A percentile compares a stretch with the other conserved stretches of the same genome.
phyloP scores from a whole-genome alignment of 2,329 filamentous ascomycete genomes.

The Penicillium polonicum region DNA sequence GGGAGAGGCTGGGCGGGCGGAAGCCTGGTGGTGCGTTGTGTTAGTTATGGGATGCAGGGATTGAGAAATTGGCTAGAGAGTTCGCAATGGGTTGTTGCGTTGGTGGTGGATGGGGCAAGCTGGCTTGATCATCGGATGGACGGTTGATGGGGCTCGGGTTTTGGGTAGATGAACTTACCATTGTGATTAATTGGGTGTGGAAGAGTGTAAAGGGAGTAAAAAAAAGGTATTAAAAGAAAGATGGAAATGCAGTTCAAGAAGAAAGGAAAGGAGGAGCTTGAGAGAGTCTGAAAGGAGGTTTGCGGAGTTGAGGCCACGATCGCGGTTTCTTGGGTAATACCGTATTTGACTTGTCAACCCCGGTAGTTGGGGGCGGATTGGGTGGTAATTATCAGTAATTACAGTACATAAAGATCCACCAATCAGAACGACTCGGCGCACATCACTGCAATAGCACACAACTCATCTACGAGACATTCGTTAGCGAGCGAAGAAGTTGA shows the following conservation, averaged over 20 bases:
- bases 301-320: constrained; percentile 32
- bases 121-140: constrained; percentile 5
- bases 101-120: constrained; percentile 2
- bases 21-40: constrained; percentile 29
- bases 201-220: constrained; percentile 5
- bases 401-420: constrained; percentile 8
- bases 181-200: constrained; percentile 18
- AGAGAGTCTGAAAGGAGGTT: constrained; percentile 17
- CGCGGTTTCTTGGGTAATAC: constrained; percentile 27
- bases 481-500: neutral
- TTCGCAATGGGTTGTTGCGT: constrained; percentile 5
- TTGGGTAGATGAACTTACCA: constrained; percentile 18
- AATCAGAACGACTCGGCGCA: constrained; percentile 1
- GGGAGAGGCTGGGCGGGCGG: constrained; percentile 44
- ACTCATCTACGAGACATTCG: neutral
- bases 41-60: constrained; percentile 4
- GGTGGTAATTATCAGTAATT: constrained; percentile 12
- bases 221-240: neutral
- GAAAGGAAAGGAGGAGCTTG: constrained; percentile 11
- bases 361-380: neutral
- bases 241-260: constrained; percentile 10
- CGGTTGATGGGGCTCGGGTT: neutral
- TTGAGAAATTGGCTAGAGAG: constrained; percentile 4
- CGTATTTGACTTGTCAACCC: constrained; percentile 16
- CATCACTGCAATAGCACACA: neutral